These are phyloP conservation scores for Solanum piurae DNA, from an alignment of 257 asterid genomes.

Conservation along the genomic window DNA sequence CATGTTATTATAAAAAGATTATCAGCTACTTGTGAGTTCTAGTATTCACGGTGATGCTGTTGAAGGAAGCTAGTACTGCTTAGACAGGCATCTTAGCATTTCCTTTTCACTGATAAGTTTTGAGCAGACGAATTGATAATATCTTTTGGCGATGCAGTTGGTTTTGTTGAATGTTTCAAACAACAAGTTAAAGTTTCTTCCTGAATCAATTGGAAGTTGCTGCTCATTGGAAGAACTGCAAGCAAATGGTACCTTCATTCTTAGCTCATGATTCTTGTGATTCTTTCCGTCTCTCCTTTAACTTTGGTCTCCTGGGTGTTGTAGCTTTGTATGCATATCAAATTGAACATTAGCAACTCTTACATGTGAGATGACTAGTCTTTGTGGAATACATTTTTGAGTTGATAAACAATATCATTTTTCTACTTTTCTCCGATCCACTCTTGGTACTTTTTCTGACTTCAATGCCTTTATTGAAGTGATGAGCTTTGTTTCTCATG, in stretches of 20 bases:
- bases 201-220: constrained; percentile 95
- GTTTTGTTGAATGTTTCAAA: constrained; percentile 76
- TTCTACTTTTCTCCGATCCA: not conserved
- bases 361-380: not conserved
- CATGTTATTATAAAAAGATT: not conserved
- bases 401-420: not conserved
- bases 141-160: constrained; percentile 47
- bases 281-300: not conserved
- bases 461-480: too few relatives aligned
- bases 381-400: not conserved
- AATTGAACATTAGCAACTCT: not conserved
- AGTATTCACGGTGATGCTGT: not conserved
- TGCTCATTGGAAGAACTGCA: constrained; percentile 92
- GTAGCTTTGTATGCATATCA: not conserved
- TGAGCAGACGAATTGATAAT: not conserved
- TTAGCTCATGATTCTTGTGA: not conserved
- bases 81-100: not conserved
- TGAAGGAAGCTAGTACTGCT: not conserved
- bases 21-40: not conserved
- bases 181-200: constrained; percentile 71
- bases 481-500: not conserved
- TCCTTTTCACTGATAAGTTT: not conserved
- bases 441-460: not conserved
- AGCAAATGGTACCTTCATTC: constrained; percentile 67
- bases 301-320: not conserved